These are phyloP conservation scores for Fusarium sp. DNA, from an alignment of 2,329 filamentous ascomycete species.

Conservation along the genomic window DNA sequence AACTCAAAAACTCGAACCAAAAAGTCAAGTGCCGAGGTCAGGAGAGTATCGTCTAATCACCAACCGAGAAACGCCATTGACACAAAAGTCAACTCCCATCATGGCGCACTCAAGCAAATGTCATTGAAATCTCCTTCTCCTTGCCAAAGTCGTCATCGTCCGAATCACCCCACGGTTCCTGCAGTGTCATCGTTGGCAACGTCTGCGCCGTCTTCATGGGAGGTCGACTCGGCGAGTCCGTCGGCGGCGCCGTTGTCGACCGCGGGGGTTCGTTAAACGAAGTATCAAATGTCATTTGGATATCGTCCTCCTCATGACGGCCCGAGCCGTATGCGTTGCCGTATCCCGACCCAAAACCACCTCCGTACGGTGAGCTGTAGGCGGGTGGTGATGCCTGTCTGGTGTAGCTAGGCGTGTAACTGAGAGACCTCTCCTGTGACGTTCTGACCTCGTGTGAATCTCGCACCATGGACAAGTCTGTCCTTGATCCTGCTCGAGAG, in stretches of 20 bases:
- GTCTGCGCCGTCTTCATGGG: slow-evolving; percentile 57
- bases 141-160: slow-evolving; percentile 75
- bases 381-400: slow-evolving; percentile 27
- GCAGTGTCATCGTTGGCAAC: slow-evolving; percentile 60
- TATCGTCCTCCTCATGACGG: slow-evolving; percentile 57
- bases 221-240: slow-evolving; percentile 46
- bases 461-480: slow-evolving; percentile 28
- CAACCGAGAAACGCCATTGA: slow-evolving; percentile 28
- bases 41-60: slow-evolving; percentile 5
- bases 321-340: slow-evolving; percentile 42
- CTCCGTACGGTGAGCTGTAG: slow-evolving; percentile 39
- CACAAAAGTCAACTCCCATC: slow-evolving; percentile 12
- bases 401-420: slow-evolving; percentile 41
- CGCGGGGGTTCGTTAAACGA: slow-evolving; percentile 59
- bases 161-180: slow-evolving; percentile 77
- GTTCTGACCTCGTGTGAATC: slow-evolving; percentile 42
- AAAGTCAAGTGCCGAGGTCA: background rate
- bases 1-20: background rate
- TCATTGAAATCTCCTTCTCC: slow-evolving; percentile 83
- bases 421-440: slow-evolving; percentile 40
- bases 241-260: slow-evolving; percentile 42
- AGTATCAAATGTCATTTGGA: slow-evolving; percentile 80
- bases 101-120: slow-evolving; percentile 69
- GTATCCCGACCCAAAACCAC: slow-evolving; percentile 31
- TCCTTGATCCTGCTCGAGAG: slow-evolving; percentile 34